Evolutionary conservation across 2,329 filamentous ascomycete species (phyloP).

Genomic region (Helicocarpus griseus): DNA sequence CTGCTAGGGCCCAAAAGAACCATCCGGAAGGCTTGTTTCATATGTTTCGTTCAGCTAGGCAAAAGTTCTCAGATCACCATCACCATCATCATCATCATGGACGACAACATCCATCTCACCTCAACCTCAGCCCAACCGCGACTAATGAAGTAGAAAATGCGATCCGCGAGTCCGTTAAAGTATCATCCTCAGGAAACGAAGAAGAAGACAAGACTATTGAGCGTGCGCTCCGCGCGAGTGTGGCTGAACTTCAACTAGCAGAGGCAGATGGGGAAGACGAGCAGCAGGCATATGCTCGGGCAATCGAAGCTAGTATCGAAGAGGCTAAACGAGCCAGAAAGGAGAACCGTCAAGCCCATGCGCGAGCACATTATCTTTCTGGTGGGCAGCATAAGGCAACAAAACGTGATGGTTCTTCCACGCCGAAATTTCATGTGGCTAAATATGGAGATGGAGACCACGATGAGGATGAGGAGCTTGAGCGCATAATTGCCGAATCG

Average conservation of each 20-base stretch:
- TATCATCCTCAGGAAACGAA: conserved; percentile 59
- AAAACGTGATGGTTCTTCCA: too few species aligned
- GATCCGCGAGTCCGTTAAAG: conserved; percentile 57
- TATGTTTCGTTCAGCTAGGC: not conserved
- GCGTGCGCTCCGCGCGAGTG: conserved; percentile 61
- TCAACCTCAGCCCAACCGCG: not conserved
- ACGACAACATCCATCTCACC: not conserved
- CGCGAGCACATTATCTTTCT: not conserved
- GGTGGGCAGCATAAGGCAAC: not conserved
- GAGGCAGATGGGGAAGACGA: conserved; percentile 29
- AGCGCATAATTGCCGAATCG: conserved; percentile 18
- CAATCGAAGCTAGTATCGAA: conserved; percentile 41
- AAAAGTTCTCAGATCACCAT: not conserved
- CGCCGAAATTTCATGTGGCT: not conserved
- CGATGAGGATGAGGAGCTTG: conserved; percentile 22
- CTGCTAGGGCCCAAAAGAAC: not conserved
- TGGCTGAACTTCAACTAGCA: conserved; percentile 46
- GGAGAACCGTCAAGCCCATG: not conserved
- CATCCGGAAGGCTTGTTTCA: not conserved
- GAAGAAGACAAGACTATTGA: conserved; percentile 64
- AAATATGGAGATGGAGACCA: conserved; percentile 10
- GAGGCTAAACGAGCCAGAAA: conserved; percentile 29
- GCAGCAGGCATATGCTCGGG: conserved; percentile 39
- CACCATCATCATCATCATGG: not conserved
- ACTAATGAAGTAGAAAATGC: conserved; percentile 58